These are phyloP conservation scores for Phytophthora litchii DNA, from an alignment of 352 stramenopile species.

Conservation along the genomic window DNA sequence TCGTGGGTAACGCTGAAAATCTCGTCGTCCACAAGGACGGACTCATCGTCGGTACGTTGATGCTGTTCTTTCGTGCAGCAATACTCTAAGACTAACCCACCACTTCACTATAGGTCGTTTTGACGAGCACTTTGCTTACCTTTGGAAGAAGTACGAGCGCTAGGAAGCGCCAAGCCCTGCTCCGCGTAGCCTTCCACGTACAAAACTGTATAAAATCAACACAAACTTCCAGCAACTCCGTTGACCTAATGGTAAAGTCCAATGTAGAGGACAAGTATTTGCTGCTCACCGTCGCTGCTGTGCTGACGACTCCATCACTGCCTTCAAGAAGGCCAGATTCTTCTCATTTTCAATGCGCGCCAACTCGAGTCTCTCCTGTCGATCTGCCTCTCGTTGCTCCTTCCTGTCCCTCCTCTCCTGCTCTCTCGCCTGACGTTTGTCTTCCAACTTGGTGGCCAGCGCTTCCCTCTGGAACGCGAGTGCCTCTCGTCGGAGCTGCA, in stretches of 20 bases:
- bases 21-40: slow-evolving; percentile 58
- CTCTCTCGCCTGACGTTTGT: slow-evolving; percentile 26
- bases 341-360: slow-evolving; percentile 42
- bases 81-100: slow-evolving; percentile 2
- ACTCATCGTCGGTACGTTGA: slow-evolving; percentile 52
- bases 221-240: not conserved
- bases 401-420: slow-evolving; percentile 25
- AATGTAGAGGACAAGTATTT: not conserved
- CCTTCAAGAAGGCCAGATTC: slow-evolving; percentile 37
- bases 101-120: slow-evolving; percentile 44
- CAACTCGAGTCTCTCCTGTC: slow-evolving; percentile 36
- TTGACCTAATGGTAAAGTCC: too few species aligned
- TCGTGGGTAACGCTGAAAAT: slow-evolving; percentile 72
- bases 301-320: slow-evolving; percentile 34
- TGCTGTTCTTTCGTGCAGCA: not conserved
- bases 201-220: slow-evolving; percentile 6
- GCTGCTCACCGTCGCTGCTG: slow-evolving; percentile 23
- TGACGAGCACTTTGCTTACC: slow-evolving; percentile 61
- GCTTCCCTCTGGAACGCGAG: slow-evolving; percentile 35
- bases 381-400: slow-evolving; percentile 33
- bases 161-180: slow-evolving; percentile 7
- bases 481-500: slow-evolving; percentile 33
- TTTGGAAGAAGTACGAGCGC: slow-evolving; percentile 64
- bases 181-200: not conserved
- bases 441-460: slow-evolving; percentile 31